phyloP scores from a whole-genome alignment of 2,329 filamentous ascomycete species.

The Daldinia sp. region DNA sequence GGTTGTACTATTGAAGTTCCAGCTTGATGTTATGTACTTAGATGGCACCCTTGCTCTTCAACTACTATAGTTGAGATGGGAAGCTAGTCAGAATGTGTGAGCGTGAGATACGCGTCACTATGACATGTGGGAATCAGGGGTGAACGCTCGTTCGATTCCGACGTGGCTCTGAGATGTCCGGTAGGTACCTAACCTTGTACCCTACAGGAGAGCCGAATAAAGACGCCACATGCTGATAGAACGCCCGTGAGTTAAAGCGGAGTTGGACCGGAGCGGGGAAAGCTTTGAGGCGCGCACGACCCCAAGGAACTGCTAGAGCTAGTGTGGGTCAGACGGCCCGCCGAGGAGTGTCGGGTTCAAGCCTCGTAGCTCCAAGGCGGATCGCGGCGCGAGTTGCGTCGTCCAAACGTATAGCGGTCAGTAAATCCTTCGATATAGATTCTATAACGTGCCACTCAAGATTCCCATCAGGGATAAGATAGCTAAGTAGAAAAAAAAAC shows the following conservation, averaged over 20 bases:
- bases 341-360: constrained; percentile 39
- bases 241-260: constrained; percentile 9
- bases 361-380: constrained; percentile 27
- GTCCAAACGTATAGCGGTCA: constrained; percentile 21
- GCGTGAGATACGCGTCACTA: neutral
- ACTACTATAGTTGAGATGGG: constrained; percentile 3
- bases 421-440: constrained; percentile 3
- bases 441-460: constrained; percentile 7
- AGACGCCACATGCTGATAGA: constrained; percentile 9
- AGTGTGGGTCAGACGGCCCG: constrained; percentile 41
- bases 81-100: neutral
- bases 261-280: constrained; percentile 16
- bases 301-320: neutral
- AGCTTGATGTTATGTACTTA: constrained; percentile 27
- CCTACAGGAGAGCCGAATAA: neutral
- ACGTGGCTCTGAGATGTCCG: neutral
- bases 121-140: neutral
- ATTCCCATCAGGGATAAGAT: neutral
- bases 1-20: neutral
- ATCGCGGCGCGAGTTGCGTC: constrained; percentile 39
- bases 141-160: neutral
- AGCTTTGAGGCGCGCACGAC: neutral
- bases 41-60: constrained; percentile 11
- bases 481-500: constrained; percentile 1
- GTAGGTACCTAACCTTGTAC: neutral